Percentiles rank a stretch among this genome's conserved stretches.
Evolutionary conservation across 352 stramenopile species (phyloP).

Genomic region (Pythium brachiatum): DNA sequence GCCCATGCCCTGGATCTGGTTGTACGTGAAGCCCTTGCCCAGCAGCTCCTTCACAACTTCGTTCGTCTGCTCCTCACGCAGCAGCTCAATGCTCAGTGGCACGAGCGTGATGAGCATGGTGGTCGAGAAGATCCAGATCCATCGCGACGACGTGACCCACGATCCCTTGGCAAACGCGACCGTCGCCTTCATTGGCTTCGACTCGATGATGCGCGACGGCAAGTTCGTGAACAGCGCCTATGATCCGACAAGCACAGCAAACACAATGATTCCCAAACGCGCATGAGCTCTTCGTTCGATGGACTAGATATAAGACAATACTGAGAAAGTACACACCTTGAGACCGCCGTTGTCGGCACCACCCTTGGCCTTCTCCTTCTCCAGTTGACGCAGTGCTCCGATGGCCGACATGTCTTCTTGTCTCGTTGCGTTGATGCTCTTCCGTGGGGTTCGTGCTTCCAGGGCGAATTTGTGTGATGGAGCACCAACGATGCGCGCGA

Average conservation of each 20-base stretch:
- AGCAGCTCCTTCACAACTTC: slow-evolving; percentile 81
- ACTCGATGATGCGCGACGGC: slow-evolving; percentile 64
- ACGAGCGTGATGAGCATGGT: slow-evolving; percentile 84
- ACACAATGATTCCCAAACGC: too few relatives aligned
- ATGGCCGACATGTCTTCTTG: slow-evolving; percentile 69
- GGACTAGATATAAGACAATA: background rate
- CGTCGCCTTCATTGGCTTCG: slow-evolving; percentile 53
- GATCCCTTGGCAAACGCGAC: slow-evolving; percentile 61
- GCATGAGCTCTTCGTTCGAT: too few relatives aligned
- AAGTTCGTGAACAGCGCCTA: slow-evolving; percentile 72
- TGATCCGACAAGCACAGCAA: slow-evolving; percentile 14
- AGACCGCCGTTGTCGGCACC: slow-evolving; percentile 45
- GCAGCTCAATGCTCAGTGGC: slow-evolving; percentile 82
- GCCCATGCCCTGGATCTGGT: slow-evolving; percentile 84
- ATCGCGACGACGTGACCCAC: slow-evolving; percentile 38
- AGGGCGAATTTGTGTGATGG: background rate
- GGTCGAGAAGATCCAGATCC: slow-evolving; percentile 81
- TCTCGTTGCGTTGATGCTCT: background rate
- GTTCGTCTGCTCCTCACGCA: slow-evolving; percentile 83
- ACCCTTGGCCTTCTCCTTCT: slow-evolving; percentile 82
- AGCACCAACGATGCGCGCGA: slow-evolving; percentile 17
- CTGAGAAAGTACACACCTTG: slow-evolving; percentile 34
- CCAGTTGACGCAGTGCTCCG: slow-evolving; percentile 73
- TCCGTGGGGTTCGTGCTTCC: background rate
- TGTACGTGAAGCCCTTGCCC: slow-evolving; percentile 79